These are phyloP conservation scores for Cladosporium cucumerinum DNA, from an alignment of 2,329 filamentous ascomycete genomes.

Conservation along the genomic window DNA sequence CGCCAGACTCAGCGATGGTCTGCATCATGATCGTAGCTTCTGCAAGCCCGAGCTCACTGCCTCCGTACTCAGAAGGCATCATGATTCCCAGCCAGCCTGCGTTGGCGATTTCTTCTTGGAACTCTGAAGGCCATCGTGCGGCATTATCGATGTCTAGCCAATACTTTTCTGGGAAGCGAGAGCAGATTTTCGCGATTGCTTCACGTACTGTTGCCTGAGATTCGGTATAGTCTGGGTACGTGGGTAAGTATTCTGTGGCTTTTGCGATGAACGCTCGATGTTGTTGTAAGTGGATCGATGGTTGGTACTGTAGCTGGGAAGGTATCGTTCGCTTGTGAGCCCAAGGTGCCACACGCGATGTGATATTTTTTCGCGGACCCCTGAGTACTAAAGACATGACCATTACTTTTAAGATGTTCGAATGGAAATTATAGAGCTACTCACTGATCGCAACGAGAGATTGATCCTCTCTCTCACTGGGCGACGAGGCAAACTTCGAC, in stretches of 20 bases:
- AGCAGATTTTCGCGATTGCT: constrained; percentile 44
- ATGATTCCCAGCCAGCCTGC: constrained; percentile 47
- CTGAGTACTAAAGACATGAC: not conserved
- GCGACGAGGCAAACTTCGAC: not conserved
- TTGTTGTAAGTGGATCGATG: not conserved
- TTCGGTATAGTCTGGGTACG: constrained; percentile 39
- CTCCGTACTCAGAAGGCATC: constrained; percentile 43
- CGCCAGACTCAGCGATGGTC: constrained; percentile 46
- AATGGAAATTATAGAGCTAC: not conserved
- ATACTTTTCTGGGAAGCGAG: constrained; percentile 42
- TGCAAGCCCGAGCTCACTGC: constrained; percentile 40
- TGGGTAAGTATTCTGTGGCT: constrained; percentile 31
- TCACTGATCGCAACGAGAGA: not conserved
- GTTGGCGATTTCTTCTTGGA: constrained; percentile 40
- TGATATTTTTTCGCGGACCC: not conserved
- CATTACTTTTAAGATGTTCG: not conserved
- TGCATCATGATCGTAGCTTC: constrained; percentile 50
- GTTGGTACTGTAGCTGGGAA: not conserved
- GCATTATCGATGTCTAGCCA: constrained; percentile 41
- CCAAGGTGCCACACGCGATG: not conserved
- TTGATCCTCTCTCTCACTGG: not conserved
- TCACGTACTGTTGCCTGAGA: constrained; percentile 43
- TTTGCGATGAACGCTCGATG: constrained; percentile 14
- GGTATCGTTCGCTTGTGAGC: not conserved
- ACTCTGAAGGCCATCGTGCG: constrained; percentile 40